Percentiles rank a stretch among this genome's conserved stretches.
Conservation (phyloP, 2,329 filamentous ascomycete species). For the Exserohilum turcica region DNA sequence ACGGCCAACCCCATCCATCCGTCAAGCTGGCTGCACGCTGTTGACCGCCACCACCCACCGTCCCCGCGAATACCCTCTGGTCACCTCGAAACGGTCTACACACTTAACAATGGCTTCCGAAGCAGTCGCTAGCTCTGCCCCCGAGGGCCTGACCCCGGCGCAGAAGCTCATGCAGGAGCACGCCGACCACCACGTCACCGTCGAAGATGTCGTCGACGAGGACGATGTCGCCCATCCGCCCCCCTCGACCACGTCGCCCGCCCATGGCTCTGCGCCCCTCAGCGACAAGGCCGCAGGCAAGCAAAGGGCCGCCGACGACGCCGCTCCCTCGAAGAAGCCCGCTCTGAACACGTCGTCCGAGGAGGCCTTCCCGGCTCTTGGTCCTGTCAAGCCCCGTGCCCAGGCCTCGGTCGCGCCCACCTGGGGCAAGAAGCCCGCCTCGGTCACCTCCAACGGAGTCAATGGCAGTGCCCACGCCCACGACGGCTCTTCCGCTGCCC, state of each 20-base stretch:
- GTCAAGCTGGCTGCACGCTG: conserved; percentile 37
- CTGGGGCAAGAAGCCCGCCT: conserved; percentile 73
- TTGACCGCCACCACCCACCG: conserved; percentile 36
- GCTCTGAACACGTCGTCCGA: conserved; percentile 82
- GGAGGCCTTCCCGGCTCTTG: conserved; percentile 92
- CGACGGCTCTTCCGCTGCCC: conserved; percentile 42
- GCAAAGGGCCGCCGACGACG: conserved; percentile 63
- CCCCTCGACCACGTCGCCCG: conserved; percentile 33
- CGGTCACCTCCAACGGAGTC: conserved; percentile 52
- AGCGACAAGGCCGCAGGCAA: conserved; percentile 71
- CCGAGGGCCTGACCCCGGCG: conserved; percentile 49
- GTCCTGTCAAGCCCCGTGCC: conserved; percentile 67
- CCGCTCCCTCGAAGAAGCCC: conserved; percentile 37
- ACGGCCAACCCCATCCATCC: neutral
- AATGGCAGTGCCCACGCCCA: conserved; percentile 61
- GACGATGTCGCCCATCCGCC: conserved; percentile 68
- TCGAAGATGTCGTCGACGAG: conserved; percentile 83
- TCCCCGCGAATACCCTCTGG: conserved; percentile 46
- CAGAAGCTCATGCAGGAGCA: conserved; percentile 71
- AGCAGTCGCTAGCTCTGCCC: conserved; percentile 39
- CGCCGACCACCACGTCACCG: conserved; percentile 64
- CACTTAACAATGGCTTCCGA: conserved; percentile 48
- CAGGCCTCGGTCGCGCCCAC: conserved; percentile 68
- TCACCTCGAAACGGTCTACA: conserved; percentile 46
- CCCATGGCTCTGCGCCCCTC: conserved; percentile 45